Percentiles rank a stretch among this genome's conserved stretches.
These are phyloP conservation scores for Globisporangium lucens DNA, from an alignment of 352 stramenopile species.

Conservation along the genomic window DNA sequence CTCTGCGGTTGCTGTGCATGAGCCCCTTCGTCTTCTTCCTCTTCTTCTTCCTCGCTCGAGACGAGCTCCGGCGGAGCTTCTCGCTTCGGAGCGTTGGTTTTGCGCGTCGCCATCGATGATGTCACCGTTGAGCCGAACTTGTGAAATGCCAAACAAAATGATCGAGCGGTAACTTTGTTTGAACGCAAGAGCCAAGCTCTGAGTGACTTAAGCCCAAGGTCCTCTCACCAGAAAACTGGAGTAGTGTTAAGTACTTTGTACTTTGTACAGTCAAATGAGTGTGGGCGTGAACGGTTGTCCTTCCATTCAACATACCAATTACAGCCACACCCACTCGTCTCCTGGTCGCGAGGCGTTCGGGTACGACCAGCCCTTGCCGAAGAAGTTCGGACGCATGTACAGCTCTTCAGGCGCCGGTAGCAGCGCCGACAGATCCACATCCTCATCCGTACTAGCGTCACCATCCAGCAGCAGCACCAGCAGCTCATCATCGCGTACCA, in stretches of 20 bases:
- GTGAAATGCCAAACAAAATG: background rate
- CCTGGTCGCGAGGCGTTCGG: constrained; percentile 30
- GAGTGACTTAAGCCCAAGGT: background rate
- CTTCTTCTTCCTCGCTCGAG: background rate
- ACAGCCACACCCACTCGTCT: constrained; percentile 54
- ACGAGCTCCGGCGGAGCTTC: background rate
- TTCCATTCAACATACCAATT: background rate
- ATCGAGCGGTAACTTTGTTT: background rate
- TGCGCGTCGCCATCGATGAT: background rate
- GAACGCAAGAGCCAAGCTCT: background rate
- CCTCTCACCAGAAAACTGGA: background rate
- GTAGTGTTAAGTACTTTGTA: background rate
- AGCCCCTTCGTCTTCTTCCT: background rate
- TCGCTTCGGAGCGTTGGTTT: background rate
- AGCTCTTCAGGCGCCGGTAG: constrained; percentile 33
- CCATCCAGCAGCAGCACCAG: background rate
- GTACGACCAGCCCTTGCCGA: constrained; percentile 53
- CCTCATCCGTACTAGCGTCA: background rate
- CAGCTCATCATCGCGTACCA: constrained; percentile 53
- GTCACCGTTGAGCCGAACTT: background rate
- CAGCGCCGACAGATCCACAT: constrained; percentile 19
- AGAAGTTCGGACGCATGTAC: constrained; percentile 62
- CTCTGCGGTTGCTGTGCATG: background rate
- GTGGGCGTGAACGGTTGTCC: background rate
- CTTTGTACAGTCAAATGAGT: background rate